Base-by-base conservation (phyloP, 139 green algal genomes). In the Ostreobium quekettii region DNA sequence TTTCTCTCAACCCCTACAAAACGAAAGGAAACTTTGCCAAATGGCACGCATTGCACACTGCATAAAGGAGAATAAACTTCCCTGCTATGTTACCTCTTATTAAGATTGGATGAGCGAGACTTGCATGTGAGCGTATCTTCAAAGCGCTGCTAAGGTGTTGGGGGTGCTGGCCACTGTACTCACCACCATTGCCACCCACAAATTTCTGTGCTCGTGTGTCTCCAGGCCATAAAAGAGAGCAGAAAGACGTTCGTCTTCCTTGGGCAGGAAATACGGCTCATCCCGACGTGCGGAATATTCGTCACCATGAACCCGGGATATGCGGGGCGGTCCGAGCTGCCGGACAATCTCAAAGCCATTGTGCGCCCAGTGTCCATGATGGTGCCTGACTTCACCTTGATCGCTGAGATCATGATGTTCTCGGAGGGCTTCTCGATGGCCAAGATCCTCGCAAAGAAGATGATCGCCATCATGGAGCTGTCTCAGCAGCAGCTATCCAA, bases 221-320 rank as follows among this genome's bases (percentile, higher is more conserved):
- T 42, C 29, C 78, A 86, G 73, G 89, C 89, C 33, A 89, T 96
- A 66, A 96, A 96, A 78, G 82, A 88, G 73, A 66, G 81, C 35
- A 71, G 74, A 48, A 82, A 75, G 62, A 77, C 75, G 48, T 94
- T 94, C 70, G 70, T 83, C 35, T 94, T 94, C 74, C 63, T 89
- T 68, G 87, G 87, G 22, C 75, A 85, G 38, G 79, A 90, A 36
- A 92, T 94, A 76, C 81, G 86, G 4, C 83, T 94, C 49, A 89
- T 89, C 63, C 73, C 86, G 22, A 79, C 80, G 1, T 94, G 87
- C 77, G 86, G 80, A 32, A 86, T 95, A 60, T 95, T 95, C 74
- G 85, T 95, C 39, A 95, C 87, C 31, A 95, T 95, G 87, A 95
- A 95, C 78, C 87, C 87, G 11, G 89, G 89, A 28, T 90, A 95